phyloP scores from a whole-genome alignment of 2,329 filamentous ascomycete species.

The Intubia oerlemansii region DNA sequence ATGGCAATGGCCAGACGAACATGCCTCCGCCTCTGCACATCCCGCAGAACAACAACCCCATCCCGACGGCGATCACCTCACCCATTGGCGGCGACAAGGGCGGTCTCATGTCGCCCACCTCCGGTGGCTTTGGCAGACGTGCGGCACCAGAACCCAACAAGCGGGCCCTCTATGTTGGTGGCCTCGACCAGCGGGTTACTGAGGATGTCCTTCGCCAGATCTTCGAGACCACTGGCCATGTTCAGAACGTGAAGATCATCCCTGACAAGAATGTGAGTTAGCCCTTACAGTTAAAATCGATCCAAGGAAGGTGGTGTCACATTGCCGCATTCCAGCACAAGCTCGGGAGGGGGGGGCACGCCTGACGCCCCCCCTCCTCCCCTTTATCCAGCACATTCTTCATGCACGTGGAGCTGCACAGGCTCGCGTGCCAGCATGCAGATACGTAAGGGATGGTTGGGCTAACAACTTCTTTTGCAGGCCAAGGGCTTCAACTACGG shows the following conservation, averaged over 20 bases:
- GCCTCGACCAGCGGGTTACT: conserved; percentile 82
- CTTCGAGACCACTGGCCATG: conserved; percentile 95
- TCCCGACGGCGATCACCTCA: conserved; percentile 79
- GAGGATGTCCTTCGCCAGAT: conserved; percentile 94
- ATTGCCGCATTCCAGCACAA: too few relatives aligned
- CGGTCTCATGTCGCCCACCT: conserved; percentile 66
- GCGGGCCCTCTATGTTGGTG: conserved; percentile 87
- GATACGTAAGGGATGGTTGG: too few relatives aligned
- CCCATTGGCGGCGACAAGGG: conserved; percentile 50
- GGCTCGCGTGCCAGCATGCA: too few relatives aligned
- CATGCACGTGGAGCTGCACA: too few relatives aligned
- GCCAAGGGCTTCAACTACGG: conserved; percentile 97
- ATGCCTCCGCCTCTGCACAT: neutral
- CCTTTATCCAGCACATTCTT: neutral
- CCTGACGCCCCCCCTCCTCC: too few relatives aligned
- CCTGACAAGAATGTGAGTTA: conserved; percentile 95
- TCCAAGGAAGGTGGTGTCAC: too few relatives aligned
- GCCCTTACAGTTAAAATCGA: too few relatives aligned
- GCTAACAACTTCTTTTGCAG: conserved; percentile 29
- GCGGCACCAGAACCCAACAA: conserved; percentile 97
- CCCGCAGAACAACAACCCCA: conserved; percentile 64
- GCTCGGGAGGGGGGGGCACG: too few relatives aligned
- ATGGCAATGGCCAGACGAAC: too few relatives aligned
- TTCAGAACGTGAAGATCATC: conserved; percentile 98
- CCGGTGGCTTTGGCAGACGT: conserved; percentile 63